Percentiles rank a stretch among this genome's conserved stretches.
These are phyloP conservation scores for Ophiostoma quercus DNA, from an alignment of 2,329 filamentous ascomycete species.

Conservation along the genomic window DNA sequence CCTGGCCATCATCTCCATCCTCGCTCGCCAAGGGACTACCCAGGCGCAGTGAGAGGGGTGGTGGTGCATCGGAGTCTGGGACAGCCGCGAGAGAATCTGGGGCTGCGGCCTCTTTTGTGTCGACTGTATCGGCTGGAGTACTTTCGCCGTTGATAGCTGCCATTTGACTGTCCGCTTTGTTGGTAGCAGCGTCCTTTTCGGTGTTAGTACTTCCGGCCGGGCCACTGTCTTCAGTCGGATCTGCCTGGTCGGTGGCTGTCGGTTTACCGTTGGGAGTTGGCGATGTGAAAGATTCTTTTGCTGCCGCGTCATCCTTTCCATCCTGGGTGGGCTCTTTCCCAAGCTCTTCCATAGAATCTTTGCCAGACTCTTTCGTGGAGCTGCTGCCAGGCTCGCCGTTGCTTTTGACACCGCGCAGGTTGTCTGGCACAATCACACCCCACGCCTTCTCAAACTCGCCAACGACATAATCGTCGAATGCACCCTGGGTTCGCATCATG, in stretches of 20 bases:
- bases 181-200: neutral
- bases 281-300: neutral
- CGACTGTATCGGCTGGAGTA: neutral
- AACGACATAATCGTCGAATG: slow-evolving; percentile 46
- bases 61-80: neutral
- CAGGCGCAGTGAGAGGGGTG: neutral
- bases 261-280: neutral
- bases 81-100: neutral
- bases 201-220: no score
- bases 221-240: neutral
- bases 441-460: slow-evolving; percentile 46
- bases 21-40: neutral
- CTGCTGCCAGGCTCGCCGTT: neutral
- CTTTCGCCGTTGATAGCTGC: neutral
- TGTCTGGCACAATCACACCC: slow-evolving; percentile 39
- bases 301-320: neutral
- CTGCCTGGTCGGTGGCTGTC: neutral
- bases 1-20: neutral
- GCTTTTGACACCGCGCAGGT: neutral
- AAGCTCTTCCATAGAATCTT: neutral
- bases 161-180: neutral
- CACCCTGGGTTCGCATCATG: slow-evolving; percentile 43
- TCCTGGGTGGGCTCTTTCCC: neutral
- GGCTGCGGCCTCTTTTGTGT: neutral
- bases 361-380: neutral